Conservation (phyloP, 441 rosid genomes). For the Arabidopsis lyrata region DNA sequence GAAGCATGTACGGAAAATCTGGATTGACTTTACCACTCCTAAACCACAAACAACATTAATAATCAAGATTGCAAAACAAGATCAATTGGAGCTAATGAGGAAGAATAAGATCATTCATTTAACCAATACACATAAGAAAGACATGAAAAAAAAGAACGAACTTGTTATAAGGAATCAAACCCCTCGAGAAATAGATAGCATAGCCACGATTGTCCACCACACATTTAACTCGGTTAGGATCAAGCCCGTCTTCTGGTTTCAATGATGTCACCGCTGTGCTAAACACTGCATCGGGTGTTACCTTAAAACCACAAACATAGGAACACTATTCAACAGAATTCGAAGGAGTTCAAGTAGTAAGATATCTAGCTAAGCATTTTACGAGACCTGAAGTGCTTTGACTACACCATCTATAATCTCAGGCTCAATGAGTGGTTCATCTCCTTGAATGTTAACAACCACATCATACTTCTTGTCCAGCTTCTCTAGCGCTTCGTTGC, state of each 20-base stretch:
- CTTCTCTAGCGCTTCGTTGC: constrained; percentile 88
- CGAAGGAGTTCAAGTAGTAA: neutral
- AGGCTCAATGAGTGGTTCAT: constrained; percentile 96
- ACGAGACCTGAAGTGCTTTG: constrained; percentile 80
- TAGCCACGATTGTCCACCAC: constrained; percentile 79
- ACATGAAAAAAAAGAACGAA: constrained; percentile 33
- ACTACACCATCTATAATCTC: constrained; percentile 96
- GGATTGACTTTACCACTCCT: constrained; percentile 81
- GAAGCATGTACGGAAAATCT: constrained; percentile 83
- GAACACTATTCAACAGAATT: constrained; percentile 4
- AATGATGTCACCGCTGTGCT: constrained; percentile 90
- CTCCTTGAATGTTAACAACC: constrained; percentile 96
- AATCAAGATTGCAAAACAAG: neutral
- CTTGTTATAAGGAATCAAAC: constrained; percentile 93
- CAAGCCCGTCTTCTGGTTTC: constrained; percentile 88
- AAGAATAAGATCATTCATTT: neutral
- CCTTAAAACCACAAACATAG: constrained; percentile 49
- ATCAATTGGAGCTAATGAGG: neutral
- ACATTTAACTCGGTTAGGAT: constrained; percentile 93
- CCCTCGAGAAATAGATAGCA: constrained; percentile 92
- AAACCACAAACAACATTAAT: constrained; percentile 11
- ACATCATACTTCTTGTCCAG: constrained; percentile 85
- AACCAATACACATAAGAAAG: neutral
- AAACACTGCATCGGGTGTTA: constrained; percentile 94
- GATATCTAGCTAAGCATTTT: neutral